Conservation (phyloP, 345 rosid species). For the Cochlearia excelsa region DNA sequence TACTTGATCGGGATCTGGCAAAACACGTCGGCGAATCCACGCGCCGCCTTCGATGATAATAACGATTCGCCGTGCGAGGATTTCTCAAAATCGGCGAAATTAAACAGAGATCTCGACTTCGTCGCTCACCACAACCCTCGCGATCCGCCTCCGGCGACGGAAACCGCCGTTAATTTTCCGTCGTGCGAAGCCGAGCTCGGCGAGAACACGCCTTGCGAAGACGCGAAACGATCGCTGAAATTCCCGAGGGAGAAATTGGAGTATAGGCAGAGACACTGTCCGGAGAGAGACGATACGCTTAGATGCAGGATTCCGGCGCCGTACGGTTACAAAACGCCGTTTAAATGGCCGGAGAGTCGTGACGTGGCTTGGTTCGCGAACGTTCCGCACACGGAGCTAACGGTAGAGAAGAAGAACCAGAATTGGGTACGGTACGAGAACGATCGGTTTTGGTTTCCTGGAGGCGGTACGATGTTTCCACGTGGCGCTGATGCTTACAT, state of each 20-base stretch:
- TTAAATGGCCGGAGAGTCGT: constrained; percentile 85
- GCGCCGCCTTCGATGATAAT: constrained; percentile 25
- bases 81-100: background rate
- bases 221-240: constrained; percentile 51
- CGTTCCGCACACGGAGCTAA: constrained; percentile 83
- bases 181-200: constrained; percentile 46
- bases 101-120: constrained; percentile 54
- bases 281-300: constrained; percentile 43
- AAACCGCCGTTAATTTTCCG: constrained; percentile 46
- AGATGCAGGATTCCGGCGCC: constrained; percentile 80
- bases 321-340: constrained; percentile 66
- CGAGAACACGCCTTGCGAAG: constrained; percentile 88
- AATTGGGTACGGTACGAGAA: constrained; percentile 78
- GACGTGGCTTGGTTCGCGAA: constrained; percentile 84
- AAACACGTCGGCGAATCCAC: constrained; percentile 29
- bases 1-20: constrained; percentile 60
- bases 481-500: constrained; percentile 83
- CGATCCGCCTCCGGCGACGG: constrained; percentile 42
- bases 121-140: constrained; percentile 50
- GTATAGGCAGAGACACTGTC: constrained; percentile 74
- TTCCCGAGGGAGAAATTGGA: constrained; percentile 52
- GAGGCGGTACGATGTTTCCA: constrained; percentile 97
- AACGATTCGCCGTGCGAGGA: constrained; percentile 13
- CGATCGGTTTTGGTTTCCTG: constrained; percentile 75
- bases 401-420: constrained; percentile 83